Base-by-base conservation (phyloP, 345 rosid genomes). In the Salix brachista region DNA sequence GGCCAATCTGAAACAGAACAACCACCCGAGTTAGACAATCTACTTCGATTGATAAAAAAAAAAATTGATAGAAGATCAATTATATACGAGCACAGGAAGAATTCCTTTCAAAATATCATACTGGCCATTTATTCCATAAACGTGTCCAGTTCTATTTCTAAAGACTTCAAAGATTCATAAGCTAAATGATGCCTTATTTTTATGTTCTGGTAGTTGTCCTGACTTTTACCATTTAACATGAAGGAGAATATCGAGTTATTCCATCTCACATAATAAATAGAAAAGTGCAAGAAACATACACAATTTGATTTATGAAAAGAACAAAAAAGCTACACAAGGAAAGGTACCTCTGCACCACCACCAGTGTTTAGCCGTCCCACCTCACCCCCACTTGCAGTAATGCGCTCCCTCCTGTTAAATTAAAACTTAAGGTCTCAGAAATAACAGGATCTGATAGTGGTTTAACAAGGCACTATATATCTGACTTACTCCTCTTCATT, bases 331-430 rank as follows among this genome's bases (percentile, higher is more conserved):
- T 64, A 70, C 75, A 73, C 50, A 21, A 68, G 76, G 79, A 69
- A 77, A 71, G 77, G 44, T 89, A 96, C 99, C 98, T 94, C 97
- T 9, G 97, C 88, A 84, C 99, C 99, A 73, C 98, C 97, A 73
- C 99, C 99, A 73, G 99, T 86, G 81, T 92, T 94, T 69, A 96
- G 87, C 73, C 98, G 92, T 69, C 99, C 99, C 81, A 96, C 98
- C 86, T 96, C 99, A 82, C 99, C 99, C 67, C 99, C 99, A 79
- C 99, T 90, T 64, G 95, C 88, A 69, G 98, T 96, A 73, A 96
- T 86, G 19, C 98, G 98, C 12, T 85, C 89, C 87, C 97, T 87
- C 94, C 99, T 96, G 69, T 69, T 52, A 80, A 67, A 80, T 81
- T 23, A 71, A n/a, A 67, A 58, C 70, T 13, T 25, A 73, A 86